Base-by-base conservation (phyloP, 2,329 filamentous ascomycete genomes). In the Chrysoporthe deuterocubensis region DNA sequence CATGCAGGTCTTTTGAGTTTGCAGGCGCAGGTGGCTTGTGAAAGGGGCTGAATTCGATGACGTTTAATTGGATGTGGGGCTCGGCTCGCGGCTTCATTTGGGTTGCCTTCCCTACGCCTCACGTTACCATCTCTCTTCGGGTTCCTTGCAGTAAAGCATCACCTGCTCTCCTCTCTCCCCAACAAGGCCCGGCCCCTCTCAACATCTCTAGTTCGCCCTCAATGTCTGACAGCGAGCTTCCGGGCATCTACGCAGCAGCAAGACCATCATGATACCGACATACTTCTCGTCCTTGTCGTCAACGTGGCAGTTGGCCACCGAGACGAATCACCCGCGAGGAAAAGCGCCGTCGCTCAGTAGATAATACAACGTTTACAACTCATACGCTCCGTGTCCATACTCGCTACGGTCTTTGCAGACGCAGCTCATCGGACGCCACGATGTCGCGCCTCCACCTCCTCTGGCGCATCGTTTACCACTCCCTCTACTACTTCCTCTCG, bases 381-480 rank as follows among this genome's bases (percentile, higher is more conserved):
- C 13, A 57, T 37, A 11, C 50, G 42, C 14, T 21, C 42, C 11
- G 60, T 43, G 21, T 21, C n/a, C 3, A 48, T 4, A 37, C 18
- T 46, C 62, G 9, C 18, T 18, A 26, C 57, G n/a, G 26, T 18
- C 32, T 18, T 34, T 37, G 14, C 26, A 4, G 18, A 9, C 34
- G 34, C 34, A 34, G 48, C 50, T 32, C 16, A n/a, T 42, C 67
- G 37, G 14, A 40, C 16, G 48, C 48, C 54, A 59, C 58, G 44
- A 70, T 70, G 68, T 65, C 65, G 52, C 58, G 62, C 50, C 54
- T 79, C 59, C 80, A 81, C 72, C 83, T 89, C 70, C 81, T 94
- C 75, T 93, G 92, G 78, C 89, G 89, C 77, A 89, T 97, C 78
- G 88, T 94, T 81, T 97, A 97, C 82, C 90, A 86, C 76, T 88